A percentile compares a stretch with the other conserved stretches of the same genome.
These are phyloP conservation scores for Nephelium lappaceum DNA, from an alignment of 345 rosid genomes.

Conservation along the genomic window DNA sequence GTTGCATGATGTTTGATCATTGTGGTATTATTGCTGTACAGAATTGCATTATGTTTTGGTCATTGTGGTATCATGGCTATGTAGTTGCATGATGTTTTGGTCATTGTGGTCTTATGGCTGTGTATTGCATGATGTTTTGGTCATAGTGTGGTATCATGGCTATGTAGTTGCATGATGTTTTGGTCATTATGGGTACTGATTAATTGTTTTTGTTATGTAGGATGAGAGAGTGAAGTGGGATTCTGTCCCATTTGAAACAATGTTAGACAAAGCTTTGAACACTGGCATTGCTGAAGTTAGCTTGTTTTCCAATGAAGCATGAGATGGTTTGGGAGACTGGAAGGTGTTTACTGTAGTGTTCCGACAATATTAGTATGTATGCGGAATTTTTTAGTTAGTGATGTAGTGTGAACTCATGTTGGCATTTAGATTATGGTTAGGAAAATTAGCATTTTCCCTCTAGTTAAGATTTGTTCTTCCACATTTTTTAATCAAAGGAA, in stretches of 20 bases:
- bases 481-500: neutral
- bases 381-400: neutral
- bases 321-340: neutral
- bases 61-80: too few species aligned
- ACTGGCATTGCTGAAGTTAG: slow-evolving; percentile 23
- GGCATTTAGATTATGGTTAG: neutral
- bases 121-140: neutral
- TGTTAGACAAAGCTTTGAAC: slow-evolving; percentile 45
- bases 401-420: slow-evolving; percentile 6
- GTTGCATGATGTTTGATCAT: neutral
- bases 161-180: neutral
- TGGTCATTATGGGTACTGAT: neutral
- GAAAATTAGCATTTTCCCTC: neutral
- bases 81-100: neutral
- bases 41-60: neutral
- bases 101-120: neutral
- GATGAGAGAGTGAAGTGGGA: slow-evolving; percentile 47
- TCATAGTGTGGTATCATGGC: neutral
- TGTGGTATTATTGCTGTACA: neutral
- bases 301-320: neutral
- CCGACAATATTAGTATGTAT: neutral
- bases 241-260: slow-evolving; percentile 36
- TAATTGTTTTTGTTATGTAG: slow-evolving; percentile 28
- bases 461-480: neutral
- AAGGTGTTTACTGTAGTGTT: neutral